These are phyloP conservation scores for Xylaria grammica DNA, from an alignment of 495 filamentous ascomycete genomes.

Conservation along the genomic window DNA sequence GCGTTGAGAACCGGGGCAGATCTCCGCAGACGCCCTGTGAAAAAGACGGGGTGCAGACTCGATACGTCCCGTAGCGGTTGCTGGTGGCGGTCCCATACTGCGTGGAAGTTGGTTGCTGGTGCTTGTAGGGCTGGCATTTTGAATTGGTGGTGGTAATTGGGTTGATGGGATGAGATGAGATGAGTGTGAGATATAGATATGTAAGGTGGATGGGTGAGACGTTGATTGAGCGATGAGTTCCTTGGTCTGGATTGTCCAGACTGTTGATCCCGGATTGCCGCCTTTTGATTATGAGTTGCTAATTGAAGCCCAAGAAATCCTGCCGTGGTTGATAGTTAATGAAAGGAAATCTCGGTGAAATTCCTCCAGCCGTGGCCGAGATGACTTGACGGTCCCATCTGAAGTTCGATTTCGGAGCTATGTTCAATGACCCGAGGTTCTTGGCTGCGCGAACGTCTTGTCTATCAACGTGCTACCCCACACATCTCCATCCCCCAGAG, in stretches of 20 bases:
- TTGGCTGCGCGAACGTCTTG: neutral
- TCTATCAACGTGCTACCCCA: neutral
- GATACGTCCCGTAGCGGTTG: slow-evolving; percentile 43
- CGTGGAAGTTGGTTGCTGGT: neutral
- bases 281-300: too few species aligned
- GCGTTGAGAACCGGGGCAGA: slow-evolving; percentile 35
- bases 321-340: too few species aligned
- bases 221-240: too few species aligned
- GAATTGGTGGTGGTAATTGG: neutral
- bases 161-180: neutral
- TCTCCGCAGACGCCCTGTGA: slow-evolving; percentile 58
- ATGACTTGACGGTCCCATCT: too few species aligned
- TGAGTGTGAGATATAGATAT: neutral
- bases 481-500: neutral
- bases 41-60: slow-evolving; percentile 63
- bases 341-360: too few species aligned
- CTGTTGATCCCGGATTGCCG: too few species aligned
- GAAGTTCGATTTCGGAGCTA: neutral
- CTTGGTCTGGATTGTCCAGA: too few species aligned
- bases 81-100: neutral
- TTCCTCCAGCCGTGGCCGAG: too few species aligned
- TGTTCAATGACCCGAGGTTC: slow-evolving; percentile 1
- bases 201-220: too few species aligned
- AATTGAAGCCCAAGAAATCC: too few species aligned
- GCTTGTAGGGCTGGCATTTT: slow-evolving; percentile 10